Percentiles rank a stretch among this genome's conserved stretches.
Evolutionary conservation across 2,329 filamentous ascomycete genomes (phyloP).

Genomic region (Pseudogymnoascus sp.): DNA sequence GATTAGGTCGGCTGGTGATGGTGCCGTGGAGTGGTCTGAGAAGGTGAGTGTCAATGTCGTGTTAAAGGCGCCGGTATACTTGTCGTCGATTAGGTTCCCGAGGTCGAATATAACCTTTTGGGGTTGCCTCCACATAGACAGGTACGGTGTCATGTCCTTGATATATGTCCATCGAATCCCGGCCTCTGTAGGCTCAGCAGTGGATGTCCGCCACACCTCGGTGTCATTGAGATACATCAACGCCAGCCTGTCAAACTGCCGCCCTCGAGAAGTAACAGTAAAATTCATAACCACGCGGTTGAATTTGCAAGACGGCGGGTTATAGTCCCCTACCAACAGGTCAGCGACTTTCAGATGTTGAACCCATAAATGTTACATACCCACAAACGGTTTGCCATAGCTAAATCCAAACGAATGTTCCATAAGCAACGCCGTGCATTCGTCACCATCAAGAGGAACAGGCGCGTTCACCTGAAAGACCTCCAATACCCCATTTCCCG

Average conservation of each 20-base stretch:
- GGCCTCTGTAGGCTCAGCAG: constrained; percentile 62
- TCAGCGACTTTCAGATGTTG: neutral
- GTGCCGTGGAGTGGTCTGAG: constrained; percentile 42
- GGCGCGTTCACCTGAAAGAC: constrained; percentile 65
- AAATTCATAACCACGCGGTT: constrained; percentile 69
- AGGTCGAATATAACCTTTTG: constrained; percentile 77
- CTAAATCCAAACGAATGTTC: constrained; percentile 62
- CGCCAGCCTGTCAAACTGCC: constrained; percentile 69
- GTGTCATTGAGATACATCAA: constrained; percentile 68
- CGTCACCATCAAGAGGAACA: constrained; percentile 32
- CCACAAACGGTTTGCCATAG: constrained; percentile 66
- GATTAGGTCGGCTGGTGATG: constrained; percentile 52
- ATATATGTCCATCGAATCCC: constrained; percentile 70
- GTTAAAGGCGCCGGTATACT: constrained; percentile 67
- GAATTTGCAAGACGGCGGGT: constrained; percentile 60
- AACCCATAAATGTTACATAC: constrained; percentile 35
- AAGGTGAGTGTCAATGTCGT: constrained; percentile 68
- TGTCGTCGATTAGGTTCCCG: constrained; percentile 61
- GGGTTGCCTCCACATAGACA: constrained; percentile 56
- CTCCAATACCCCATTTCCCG: constrained; percentile 37
- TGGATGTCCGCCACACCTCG: constrained; percentile 78
- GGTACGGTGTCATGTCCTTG: constrained; percentile 70
- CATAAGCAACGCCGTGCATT: constrained; percentile 55
- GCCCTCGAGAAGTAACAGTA: constrained; percentile 61
- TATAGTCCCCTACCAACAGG: constrained; percentile 45